These are phyloP conservation scores for Eucalyptus curtisii DNA, from an alignment of 345 rosid genomes.

Conservation along the genomic window DNA sequence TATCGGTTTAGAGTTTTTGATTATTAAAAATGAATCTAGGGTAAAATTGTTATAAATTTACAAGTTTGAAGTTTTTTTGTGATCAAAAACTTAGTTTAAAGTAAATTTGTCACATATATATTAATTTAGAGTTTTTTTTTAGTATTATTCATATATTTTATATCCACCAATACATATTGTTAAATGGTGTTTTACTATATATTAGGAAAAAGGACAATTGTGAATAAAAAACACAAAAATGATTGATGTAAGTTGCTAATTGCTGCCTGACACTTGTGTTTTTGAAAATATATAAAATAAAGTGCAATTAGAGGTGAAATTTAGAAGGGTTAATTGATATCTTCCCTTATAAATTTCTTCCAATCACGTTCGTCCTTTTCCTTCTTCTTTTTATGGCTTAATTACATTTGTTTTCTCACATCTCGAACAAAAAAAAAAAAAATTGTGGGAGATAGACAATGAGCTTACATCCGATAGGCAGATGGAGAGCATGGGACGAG, in stretches of 20 bases:
- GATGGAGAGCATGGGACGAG: not conserved
- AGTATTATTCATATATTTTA: not conserved
- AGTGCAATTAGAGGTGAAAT: not conserved
- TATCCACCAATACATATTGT: accelerated
- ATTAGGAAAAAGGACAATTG: not conserved
- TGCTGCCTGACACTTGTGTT: not conserved
- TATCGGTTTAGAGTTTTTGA: accelerated
- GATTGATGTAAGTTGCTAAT: not conserved
- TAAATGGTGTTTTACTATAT: not conserved
- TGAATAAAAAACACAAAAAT: not conserved
- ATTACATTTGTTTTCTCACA: not conserved
- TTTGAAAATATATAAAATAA: not conserved
- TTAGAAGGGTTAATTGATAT: not conserved
- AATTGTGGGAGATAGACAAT: not conserved
- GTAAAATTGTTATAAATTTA: accelerated
- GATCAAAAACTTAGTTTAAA: too few species aligned
- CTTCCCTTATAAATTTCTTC: not conserved
- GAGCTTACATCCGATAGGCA: not conserved
- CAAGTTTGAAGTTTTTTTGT: accelerated
- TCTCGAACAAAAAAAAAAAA: not conserved
- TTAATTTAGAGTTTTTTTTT: too few species aligned
- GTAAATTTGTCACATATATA: accelerated
- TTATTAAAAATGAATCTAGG: too few species aligned
- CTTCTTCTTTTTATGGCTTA: too few species aligned
- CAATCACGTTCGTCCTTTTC: not conserved